Base-by-base conservation (phyloP, 257 asterid genomes). In the Cordia subcordata region DNA sequence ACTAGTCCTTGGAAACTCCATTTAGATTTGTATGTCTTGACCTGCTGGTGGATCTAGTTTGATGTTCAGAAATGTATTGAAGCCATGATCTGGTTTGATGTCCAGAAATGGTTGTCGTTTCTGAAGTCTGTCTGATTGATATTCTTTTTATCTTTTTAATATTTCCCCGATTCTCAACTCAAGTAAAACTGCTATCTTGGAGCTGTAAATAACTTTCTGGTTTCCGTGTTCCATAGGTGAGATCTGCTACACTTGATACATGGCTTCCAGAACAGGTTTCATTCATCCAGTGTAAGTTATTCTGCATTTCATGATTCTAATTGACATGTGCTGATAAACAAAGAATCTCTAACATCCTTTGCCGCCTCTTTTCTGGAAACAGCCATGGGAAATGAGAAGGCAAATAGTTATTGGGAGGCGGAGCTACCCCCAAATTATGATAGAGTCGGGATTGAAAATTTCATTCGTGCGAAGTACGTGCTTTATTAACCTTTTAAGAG, bases 261-360 rank as follows among this genome's bases (percentile, higher is more conserved):
- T 93, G 99, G 99, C 96, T 93, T 72, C 99, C 99, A 21, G 99
- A 93, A 64, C 99, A 93, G 79, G 97, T 93, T 77, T 82, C 91
- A 67, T 93, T 93, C 75, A 93, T 93, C 72, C 96, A 89, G 22
- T 85, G 99, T 93, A 86, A 82, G 95, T 46, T 67, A 57, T 58
- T 60, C 39, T 45, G 23, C 51, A 13, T 49, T 65, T 76, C 49
- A 49, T 35, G 8, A 40, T 37, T 54, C 56, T 9, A 51, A 49
- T 56, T 62, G 42, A 53, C 57, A 45, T 56, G 49, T 55, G 54
- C 33, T 64, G 57, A 13, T 46, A 56, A 40, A 45, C 47, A 13
- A 22, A 17, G 47, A 32, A 37, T 37, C 21, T 54, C 12, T 72
- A 49, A 22, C 53, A 16, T 58, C 5, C 37, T 13, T 59, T 10